Conservation (phyloP, 305 asterid species). For the Lippia alba region DNA sequence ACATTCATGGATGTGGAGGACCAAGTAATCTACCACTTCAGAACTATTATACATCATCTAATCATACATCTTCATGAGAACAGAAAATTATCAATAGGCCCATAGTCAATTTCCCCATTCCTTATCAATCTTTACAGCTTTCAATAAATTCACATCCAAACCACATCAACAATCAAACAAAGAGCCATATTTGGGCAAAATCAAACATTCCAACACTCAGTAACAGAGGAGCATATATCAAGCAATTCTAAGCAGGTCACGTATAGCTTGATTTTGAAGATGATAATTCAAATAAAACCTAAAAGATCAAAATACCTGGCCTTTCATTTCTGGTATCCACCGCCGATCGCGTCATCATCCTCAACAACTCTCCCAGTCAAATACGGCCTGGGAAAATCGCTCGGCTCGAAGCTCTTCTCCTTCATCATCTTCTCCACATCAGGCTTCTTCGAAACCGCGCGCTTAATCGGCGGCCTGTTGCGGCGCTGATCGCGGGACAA, state of each 20-base stretch:
- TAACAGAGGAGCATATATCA: background rate
- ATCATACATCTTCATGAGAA: background rate
- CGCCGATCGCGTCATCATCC: constrained; percentile 74
- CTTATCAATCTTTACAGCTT: background rate
- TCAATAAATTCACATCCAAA: too few species aligned
- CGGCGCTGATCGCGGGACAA: constrained; percentile 90
- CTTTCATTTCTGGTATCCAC: constrained; percentile 72
- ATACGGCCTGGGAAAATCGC: constrained; percentile 83
- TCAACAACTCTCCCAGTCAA: constrained; percentile 63
- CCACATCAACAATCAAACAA: background rate
- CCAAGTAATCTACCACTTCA: background rate
- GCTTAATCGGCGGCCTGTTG: constrained; percentile 79
- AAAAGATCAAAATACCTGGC: background rate
- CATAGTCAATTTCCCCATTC: background rate
- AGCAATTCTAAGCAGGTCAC: background rate
- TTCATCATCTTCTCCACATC: constrained; percentile 79
- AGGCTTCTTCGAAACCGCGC: constrained; percentile 76
- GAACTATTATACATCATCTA: background rate
- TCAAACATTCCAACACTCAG: background rate
- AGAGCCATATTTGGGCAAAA: background rate
- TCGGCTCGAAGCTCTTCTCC: constrained; percentile 68
- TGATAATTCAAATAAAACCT: background rate
- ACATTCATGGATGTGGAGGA: background rate
- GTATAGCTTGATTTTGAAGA: background rate
- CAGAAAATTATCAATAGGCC: background rate